Evolutionary conservation across 2,329 filamentous ascomycete genomes (phyloP), one percentile per base, ranked within the genome.

Genomic region (Fusarium succisae): DNA sequence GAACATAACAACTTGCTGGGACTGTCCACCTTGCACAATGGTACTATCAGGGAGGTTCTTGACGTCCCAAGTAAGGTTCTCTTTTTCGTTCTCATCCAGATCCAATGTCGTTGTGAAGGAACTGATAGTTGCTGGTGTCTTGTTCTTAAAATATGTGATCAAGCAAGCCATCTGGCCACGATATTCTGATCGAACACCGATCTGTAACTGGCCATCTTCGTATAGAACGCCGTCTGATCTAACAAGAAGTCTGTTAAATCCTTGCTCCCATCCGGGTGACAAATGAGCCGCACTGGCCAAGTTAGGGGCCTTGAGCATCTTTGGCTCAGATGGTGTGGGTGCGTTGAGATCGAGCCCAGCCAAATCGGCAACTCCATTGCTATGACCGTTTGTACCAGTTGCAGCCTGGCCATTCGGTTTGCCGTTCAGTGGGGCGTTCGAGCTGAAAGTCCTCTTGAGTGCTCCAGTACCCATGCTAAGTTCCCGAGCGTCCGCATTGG

Each of bases 21-120:
- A 93, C 81, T 99, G 96, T 5, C 89, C 90, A 6, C 91, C 91
- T 24, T 94, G 89, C 3, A 86, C 84, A 45, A 99, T 91, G 32
- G 89, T 92, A 43, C 93, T 95, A 35, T 98, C 96, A 0, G 96
- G 95, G 11, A 98, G 87, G 65, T 91, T 92, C 83, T 98, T 98
- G 69, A 94, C 91, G 79, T 98, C 96, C 83, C 94, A 93, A 43
- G 94, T 94, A 61, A 99, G 83, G 44, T 90, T 91, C 38, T 82
- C 82, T 81, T 90, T 91, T 69, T 92, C 91, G 62, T 83, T 84
- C 63, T 89, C 87, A 63, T 95, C 92, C 73, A 97, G 91, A 80
- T 98, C 95, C 54, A 98, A 85, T 0, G 96, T 97, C 2, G 96
- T 98, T 1, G 96, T 98, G 81, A 99, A 97, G 0, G 95, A 98